Conservation (phyloP, 192 early-diverging fungal genomes). For the Piromyces finnis region DNA sequence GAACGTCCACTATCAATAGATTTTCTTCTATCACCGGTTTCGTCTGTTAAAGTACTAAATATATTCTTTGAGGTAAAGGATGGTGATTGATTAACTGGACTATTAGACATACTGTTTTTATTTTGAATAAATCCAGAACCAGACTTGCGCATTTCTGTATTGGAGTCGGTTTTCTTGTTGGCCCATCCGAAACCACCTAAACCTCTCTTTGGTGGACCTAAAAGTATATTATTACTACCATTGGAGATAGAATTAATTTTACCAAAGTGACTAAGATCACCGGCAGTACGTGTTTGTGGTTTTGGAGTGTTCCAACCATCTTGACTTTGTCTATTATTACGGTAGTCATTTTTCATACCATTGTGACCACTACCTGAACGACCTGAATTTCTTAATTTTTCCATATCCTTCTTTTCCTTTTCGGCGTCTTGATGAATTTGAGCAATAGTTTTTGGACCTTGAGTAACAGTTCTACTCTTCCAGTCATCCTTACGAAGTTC, state of each 20-base stretch:
- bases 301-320: neutral
- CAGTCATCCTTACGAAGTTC: conserved; percentile 65
- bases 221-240: conserved; percentile 16
- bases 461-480: conserved; percentile 37
- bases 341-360: neutral
- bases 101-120: conserved; percentile 10
- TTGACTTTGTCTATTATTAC: neutral
- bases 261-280: conserved; percentile 62
- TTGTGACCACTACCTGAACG: conserved; percentile 2
- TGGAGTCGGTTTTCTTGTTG: conserved; percentile 12
- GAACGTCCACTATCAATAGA: conserved; percentile 5
- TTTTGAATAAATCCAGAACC: conserved; percentile 4
- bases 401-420: conserved; percentile 42
- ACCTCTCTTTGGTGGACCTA: conserved; percentile 15
- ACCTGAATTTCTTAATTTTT: conserved; percentile 27
- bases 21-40: conserved; percentile 7
- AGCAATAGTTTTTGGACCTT: conserved; percentile 78
- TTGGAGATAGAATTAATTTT: conserved; percentile 41
- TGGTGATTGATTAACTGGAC: neutral
- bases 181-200: conserved; percentile 25
- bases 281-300: conserved; percentile 27
- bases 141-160: conserved; percentile 9
- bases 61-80: neutral
- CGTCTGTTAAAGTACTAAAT: neutral
- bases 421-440: conserved; percentile 67